These are phyloP conservation scores for Amoebophrya sp. DNA, from an alignment of 169 alveolate genomes.

Conservation along the genomic window DNA sequence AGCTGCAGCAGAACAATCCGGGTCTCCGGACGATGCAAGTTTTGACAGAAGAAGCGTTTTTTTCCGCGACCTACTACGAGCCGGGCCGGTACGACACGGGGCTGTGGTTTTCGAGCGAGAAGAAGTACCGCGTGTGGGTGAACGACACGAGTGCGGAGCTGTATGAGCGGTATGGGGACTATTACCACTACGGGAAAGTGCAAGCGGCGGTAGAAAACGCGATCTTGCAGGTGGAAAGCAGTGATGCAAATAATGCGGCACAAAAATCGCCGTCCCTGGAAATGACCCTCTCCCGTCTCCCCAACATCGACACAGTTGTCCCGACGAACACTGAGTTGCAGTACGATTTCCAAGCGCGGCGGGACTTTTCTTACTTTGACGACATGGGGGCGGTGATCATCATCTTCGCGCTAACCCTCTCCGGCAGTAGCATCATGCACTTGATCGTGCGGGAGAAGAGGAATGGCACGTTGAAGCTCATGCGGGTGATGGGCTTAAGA, in stretches of 20 bases:
- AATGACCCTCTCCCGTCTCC: neutral
- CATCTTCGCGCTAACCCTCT: neutral
- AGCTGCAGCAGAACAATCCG: neutral
- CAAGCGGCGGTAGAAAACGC: neutral
- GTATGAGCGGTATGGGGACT: conserved; percentile 13
- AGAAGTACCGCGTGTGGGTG: conserved; percentile 15
- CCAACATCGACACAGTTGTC: neutral
- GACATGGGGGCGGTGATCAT: neutral
- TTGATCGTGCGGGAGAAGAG: conserved; percentile 13
- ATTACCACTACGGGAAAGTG: neutral
- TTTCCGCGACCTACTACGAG: neutral
- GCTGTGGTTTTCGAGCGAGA: neutral
- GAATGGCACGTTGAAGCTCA: neutral
- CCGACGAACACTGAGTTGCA: neutral
- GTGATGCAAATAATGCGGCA: neutral
- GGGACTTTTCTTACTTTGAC: neutral
- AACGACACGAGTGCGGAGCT: neutral
- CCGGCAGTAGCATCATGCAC: neutral
- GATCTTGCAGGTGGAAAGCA: neutral
- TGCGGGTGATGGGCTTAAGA: neutral
- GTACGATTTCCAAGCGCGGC: neutral
- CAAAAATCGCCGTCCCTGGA: neutral
- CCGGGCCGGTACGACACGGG: conserved; percentile 7
- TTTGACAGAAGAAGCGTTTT: neutral
- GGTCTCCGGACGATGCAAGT: neutral